Base-by-base conservation (phyloP, 1,284 basidiomycete genomes). In the Cryptococcus sp. region DNA sequence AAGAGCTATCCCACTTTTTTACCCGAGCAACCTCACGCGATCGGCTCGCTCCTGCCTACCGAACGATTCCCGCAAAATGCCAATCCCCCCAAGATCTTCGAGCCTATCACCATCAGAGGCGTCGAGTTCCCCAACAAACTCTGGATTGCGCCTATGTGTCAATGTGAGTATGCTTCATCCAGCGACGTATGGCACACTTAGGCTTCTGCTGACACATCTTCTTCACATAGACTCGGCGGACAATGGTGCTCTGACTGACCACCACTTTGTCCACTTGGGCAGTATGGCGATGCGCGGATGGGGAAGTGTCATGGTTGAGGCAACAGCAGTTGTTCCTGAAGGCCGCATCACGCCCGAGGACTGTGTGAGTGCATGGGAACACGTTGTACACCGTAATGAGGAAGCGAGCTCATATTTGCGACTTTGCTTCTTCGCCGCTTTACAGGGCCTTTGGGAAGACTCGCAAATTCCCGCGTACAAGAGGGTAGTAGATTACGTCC, bases 261-360 rank as follows among this genome's bases (percentile, higher is more conserved):
- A 86, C 86, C 89, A 92, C 74, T 76, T 91, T 15, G 87, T 89
- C 22, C 89, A 91, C 71, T 81, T 86, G 40, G 86, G 85, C 17
- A 83, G 76, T 46, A 76, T 80, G 68, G 77, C 78, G 7, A 69
- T 78, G 61, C 57, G 79, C 43, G 74, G 80, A 25, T 83, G 83
- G 22, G 86, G 85, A 5, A 84, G 82, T 3, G 84, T 89, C 60
- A 83, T 81, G 66, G 79, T 89, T 50, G 88, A 89, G 74, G 86
- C 87, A 1, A 86, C 86, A 1, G 82, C 85, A 3, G 86, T 91
- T 16, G 78, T 87, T 0, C 87, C 90, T 0, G 88, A 91, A 73
- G 91, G 89, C 3, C 83, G 91, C 38, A 82, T 83, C 67, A 76
- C 79, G 1, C 80, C 81, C 0, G 71, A 80, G 54, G 79, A 81